These are phyloP conservation scores for Thermothielavioides terrestris DNA, from an alignment of 495 filamentous ascomycete species.

Conservation along the genomic window DNA sequence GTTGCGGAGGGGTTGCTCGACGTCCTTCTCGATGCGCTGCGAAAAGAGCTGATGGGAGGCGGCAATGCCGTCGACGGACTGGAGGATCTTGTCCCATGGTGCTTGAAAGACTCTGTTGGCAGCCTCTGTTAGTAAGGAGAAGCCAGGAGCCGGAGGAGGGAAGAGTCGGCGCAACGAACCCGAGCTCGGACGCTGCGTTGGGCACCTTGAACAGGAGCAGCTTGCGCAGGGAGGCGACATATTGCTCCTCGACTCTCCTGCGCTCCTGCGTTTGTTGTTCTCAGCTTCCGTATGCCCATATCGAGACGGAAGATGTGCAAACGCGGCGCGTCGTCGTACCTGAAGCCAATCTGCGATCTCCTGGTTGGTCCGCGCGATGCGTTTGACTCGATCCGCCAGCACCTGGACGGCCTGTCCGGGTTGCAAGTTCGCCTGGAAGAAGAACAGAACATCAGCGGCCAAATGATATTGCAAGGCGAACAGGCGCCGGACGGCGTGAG, in stretches of 20 bases:
- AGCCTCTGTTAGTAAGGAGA: constrained; percentile 12
- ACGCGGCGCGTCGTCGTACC: constrained; percentile 45
- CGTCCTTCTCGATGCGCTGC: constrained; percentile 79
- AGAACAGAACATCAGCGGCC: constrained; percentile 17
- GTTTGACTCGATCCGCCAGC: constrained; percentile 78
- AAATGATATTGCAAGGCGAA: neutral
- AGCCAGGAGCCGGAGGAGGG: constrained; percentile 7
- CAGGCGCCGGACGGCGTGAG: too few species aligned
- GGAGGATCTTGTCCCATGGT: constrained; percentile 88
- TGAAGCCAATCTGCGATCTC: constrained; percentile 97
- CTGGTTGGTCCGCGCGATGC: constrained; percentile 76
- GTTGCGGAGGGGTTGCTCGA: constrained; percentile 74
- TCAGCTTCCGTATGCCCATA: constrained; percentile 17
- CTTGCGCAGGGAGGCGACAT: constrained; percentile 76
- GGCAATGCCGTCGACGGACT: constrained; percentile 69
- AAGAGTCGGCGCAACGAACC: constrained; percentile 48
- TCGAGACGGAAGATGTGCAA: neutral
- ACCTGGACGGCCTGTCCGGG: constrained; percentile 77
- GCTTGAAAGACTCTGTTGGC: constrained; percentile 68
- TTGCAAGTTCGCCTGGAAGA: constrained; percentile 63
- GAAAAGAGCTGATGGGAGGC: constrained; percentile 77
- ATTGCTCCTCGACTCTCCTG: constrained; percentile 82
- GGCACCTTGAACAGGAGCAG: constrained; percentile 63
- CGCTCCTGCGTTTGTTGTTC: constrained; percentile 59
- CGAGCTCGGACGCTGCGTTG: constrained; percentile 66